phyloP scores from a whole-genome alignment of 768 basidiomycete genomes.

The Mycena galopus region DNA sequence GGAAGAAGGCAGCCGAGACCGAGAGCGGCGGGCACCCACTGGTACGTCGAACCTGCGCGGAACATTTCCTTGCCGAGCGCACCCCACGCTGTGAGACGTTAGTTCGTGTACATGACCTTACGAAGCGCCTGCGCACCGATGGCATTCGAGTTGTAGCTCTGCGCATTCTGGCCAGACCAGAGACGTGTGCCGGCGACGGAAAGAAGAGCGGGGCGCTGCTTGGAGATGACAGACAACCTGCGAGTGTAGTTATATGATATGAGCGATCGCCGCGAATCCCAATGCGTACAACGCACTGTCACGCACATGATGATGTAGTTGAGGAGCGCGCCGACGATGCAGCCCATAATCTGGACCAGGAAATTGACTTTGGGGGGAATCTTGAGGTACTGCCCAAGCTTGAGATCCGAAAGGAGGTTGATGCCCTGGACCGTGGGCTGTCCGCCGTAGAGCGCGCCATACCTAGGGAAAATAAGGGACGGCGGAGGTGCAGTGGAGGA shows the following conservation, averaged over 20 bases:
- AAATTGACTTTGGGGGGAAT: constrained; percentile 64
- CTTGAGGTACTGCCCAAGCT: constrained; percentile 54
- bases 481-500: constrained; percentile 10
- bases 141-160: constrained; percentile 49
- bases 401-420: constrained; percentile 58
- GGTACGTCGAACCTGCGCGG: constrained; percentile 39
- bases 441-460: constrained; percentile 42
- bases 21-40: constrained; percentile 44
- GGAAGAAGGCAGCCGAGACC: constrained; percentile 48
- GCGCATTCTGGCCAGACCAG: constrained; percentile 47
- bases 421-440: constrained; percentile 52
- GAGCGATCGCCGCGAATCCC: constrained; percentile 14
- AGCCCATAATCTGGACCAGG: constrained; percentile 57
- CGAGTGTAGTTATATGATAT: constrained; percentile 19
- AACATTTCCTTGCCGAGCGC: constrained; percentile 49
- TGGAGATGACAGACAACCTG: constrained; percentile 28
- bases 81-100: constrained; percentile 41
- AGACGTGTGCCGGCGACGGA: constrained; percentile 46
- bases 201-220: constrained; percentile 34
- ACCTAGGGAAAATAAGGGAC: constrained; percentile 23
- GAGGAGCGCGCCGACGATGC: constrained; percentile 52
- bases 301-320: constrained; percentile 41
- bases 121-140: constrained; percentile 49
- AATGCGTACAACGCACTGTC: constrained; percentile 10
- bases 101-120: constrained; percentile 19